Conservation (phyloP, 2,329 filamentous ascomycete species). For the Myriosclerotinia scirpicola region DNA sequence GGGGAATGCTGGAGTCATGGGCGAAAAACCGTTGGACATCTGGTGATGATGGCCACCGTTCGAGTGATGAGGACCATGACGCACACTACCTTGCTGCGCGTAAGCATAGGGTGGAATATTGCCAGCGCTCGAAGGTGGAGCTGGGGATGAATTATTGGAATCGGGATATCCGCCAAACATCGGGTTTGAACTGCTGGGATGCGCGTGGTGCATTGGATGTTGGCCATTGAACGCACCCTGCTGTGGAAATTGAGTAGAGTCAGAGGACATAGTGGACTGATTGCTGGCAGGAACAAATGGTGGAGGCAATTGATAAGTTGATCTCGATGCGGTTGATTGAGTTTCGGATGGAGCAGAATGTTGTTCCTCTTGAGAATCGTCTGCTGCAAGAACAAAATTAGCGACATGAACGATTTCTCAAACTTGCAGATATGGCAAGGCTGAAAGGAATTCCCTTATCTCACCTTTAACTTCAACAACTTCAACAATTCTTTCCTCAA, state of each 20-base stretch:
- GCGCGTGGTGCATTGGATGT: conserved; percentile 50
- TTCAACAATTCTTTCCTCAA: not conserved
- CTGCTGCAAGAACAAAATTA: conserved; percentile 15
- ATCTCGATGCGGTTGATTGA: conserved; percentile 35
- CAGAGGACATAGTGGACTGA: conserved; percentile 29
- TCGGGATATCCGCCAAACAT: conserved; percentile 56
- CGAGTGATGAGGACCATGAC: conserved; percentile 32
- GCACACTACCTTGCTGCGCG: conserved; percentile 27
- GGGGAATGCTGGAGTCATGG: conserved; percentile 34
- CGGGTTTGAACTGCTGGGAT: conserved; percentile 55
- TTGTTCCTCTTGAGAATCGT: conserved; percentile 27
- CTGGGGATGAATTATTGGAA: conserved; percentile 60
- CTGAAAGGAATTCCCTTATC: conserved; percentile 26
- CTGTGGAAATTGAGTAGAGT: conserved; percentile 28
- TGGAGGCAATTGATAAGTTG: conserved; percentile 47
- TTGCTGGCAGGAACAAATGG: conserved; percentile 44
- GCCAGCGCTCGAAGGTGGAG: conserved; percentile 51
- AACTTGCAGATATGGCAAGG: conserved; percentile 1
- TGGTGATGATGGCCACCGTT: conserved; percentile 36
- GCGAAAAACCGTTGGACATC: conserved; percentile 36
- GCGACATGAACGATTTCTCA: conserved; percentile 20
- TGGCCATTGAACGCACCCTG: conserved; percentile 34
- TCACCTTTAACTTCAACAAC: conserved; percentile 25
- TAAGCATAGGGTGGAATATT: conserved; percentile 42
- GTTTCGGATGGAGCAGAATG: conserved; percentile 33